Percentiles rank a stretch among this genome's conserved stretches.
Evolutionary conservation across 1,284 basidiomycete genomes (phyloP).

Genomic region (Fistulinella cinereoalba): DNA sequence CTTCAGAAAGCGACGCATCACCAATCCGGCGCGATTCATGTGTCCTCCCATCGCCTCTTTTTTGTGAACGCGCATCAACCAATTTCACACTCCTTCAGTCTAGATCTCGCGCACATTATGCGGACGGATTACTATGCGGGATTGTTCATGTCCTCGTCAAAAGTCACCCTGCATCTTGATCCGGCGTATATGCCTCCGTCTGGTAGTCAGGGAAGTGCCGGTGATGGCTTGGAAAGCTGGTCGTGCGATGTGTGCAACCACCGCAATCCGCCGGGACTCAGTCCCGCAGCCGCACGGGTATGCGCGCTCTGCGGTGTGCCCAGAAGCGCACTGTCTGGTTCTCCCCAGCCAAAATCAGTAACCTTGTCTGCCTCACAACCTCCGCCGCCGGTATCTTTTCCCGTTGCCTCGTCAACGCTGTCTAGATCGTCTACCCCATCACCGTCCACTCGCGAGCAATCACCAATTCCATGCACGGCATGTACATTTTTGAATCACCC

Average conservation of each 20-base stretch:
- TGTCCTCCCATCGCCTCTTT: constrained; percentile 85
- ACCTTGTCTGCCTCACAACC: constrained; percentile 40
- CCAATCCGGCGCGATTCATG: constrained; percentile 68
- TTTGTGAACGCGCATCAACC: constrained; percentile 66
- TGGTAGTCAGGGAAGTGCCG: constrained; percentile 21
- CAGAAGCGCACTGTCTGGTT: constrained; percentile 40
- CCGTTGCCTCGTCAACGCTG: constrained; percentile 24
- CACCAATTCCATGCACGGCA: constrained; percentile 64
- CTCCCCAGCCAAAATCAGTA: constrained; percentile 29
- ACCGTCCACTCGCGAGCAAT: constrained; percentile 8
- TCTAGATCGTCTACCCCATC: constrained; percentile 19
- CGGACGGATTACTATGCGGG: constrained; percentile 92
- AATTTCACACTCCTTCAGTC: constrained; percentile 50
- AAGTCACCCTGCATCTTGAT: constrained; percentile 77
- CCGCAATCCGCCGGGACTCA: constrained; percentile 70
- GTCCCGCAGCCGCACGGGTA: constrained; percentile 55
- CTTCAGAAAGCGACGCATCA: constrained; percentile 76
- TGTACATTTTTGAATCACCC: constrained; percentile 94
- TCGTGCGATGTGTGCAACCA: constrained; percentile 84
- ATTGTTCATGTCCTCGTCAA: constrained; percentile 87
- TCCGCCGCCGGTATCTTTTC: constrained; percentile 33
- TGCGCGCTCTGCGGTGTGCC: constrained; percentile 79
- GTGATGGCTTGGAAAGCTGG: constrained; percentile 59
- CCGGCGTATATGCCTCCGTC: constrained; percentile 25
- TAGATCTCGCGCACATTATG: constrained; percentile 65